Evolutionary conservation across 176 grass and related monocot genomes (phyloP), one percentile per base, ranked within the genome.

Genomic region (Oryza meridionalis): DNA sequence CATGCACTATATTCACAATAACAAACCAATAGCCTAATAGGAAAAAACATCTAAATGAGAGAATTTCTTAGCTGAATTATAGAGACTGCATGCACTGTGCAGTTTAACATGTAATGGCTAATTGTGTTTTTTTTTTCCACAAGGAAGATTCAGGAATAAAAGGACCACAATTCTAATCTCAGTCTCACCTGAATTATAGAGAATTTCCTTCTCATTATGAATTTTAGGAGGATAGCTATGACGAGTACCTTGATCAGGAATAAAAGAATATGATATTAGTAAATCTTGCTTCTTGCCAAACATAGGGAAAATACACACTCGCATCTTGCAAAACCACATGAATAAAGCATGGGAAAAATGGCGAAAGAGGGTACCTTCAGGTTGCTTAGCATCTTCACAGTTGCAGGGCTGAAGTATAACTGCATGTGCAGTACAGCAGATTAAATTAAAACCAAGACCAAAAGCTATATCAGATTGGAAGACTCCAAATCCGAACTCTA

Each of bases 361-460:
- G 29, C 16, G 61, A 32, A 86, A 58, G 61, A 26, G 13, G 84
- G 29, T 94, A 98, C 96, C 93, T 98, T 98, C 91, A 98, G 67
- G 53, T 98, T 98, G 83, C 96, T 94, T 75, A 98, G 65, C 96
- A 98, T 98, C 94, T 98, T 98, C 69, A 98, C 96, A 63, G 96
- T 98, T 42, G 96, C 90, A 17, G 96, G 96, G 86, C 94, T 98
- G 81, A 98, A 98, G 86, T 98, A 98, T 92, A 98, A 87, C 96
- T 95, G 87, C 83, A 84, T 55, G 24, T 80, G 6, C 62, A 73
- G 29, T 83, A 82, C 26, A 43, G 78, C 75, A 86, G 11, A 65
- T 69, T 43, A 35, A 49, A 58, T 42, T 32, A 71, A 70, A 84
- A 65, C 33, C 45, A 78, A 81, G 49, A 83, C 24, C 65, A 77